A percentile compares a stretch with the other conserved stretches of the same genome.
These are phyloP conservation scores for Debaryomyces maramus DNA, from an alignment of 805 yeast species.

Conservation along the genomic window DNA sequence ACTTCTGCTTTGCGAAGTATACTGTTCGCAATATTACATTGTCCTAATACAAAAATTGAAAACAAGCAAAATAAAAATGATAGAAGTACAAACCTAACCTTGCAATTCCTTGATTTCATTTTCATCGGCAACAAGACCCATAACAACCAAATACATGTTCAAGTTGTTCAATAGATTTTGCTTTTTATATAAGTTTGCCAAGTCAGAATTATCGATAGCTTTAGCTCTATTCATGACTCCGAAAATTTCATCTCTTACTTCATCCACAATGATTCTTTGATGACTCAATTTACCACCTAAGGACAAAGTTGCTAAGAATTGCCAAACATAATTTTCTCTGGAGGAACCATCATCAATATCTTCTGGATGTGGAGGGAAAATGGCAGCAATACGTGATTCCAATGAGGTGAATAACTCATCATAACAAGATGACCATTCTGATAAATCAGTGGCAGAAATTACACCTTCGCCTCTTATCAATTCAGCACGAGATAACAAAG, in stretches of 20 bases:
- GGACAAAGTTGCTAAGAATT: conserved; percentile 90
- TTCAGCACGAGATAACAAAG: conserved; percentile 89
- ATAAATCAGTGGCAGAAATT: conserved; percentile 54
- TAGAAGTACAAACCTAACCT: conserved; percentile 2
- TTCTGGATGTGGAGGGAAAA: conserved; percentile 74
- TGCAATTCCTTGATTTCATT: conserved; percentile 79
- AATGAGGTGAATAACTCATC: conserved; percentile 77
- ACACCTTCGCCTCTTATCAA: conserved; percentile 80
- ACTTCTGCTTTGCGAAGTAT: no score
- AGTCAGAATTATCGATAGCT: conserved; percentile 51
- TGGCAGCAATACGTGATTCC: conserved; percentile 71
- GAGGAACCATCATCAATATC: conserved; percentile 59
- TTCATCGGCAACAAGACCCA: conserved; percentile 93
- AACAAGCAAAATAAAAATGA: not conserved
- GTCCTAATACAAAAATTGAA: not conserved
- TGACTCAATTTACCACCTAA: conserved; percentile 87
- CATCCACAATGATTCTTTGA: conserved; percentile 92
- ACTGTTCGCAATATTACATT: no score
- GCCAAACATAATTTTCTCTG: conserved; percentile 77
- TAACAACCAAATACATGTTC: conserved; percentile 90
- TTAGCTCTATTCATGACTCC: conserved; percentile 82
- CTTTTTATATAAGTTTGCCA: conserved; percentile 45
- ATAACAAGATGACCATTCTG: conserved; percentile 78
- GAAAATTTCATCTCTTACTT: conserved; percentile 88
- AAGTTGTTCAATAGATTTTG: conserved; percentile 71